Base-by-base conservation (phyloP, 306 rosid genomes). In the Luffa acutangula region DNA sequence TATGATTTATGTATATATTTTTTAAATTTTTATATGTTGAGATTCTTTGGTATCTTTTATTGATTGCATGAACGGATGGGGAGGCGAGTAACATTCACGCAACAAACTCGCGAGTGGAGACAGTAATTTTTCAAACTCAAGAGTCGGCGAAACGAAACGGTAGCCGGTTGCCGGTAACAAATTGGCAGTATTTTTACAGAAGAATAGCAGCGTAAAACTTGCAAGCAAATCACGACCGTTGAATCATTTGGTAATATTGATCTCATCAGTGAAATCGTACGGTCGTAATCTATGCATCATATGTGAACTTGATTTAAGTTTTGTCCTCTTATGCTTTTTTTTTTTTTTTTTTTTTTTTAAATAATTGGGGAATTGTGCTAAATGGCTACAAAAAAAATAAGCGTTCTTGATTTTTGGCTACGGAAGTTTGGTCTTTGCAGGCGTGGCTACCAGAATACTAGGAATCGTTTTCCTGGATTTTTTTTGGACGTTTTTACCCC, bases 281-380 rank as follows among this genome's bases (percentile, higher is more conserved):
- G 39, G 10, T 20, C 57, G 4, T 45, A 11, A 70, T 45, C 54
- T 20, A n/a, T 70, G 36, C 17, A 70, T 43, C 54, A 70, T 66
- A 83, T 81, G 37, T 67, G 21, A 63, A 48, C 82, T 5, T 31
- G 4, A 17, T 42, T 67, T 43, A 48, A 73, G 72, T 65, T 85
- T 86, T 79, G 82, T 86, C 87, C 81, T 78, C 43, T 25, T 31
- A 25, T 57, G 25, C 43, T 36, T 64, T 42, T 20, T 6, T 11
- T 15, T 34, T 17, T 25, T 25, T 25, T 25, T 25, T 25, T 25
- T 25, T 25, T 25, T 25, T 25, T 25, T 25, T 25, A 25, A 25
- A n/a, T n/a, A n/a, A n/a, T n/a, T n/a, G n/a, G n/a, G n/a, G n/a
- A n/a, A n/a, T n/a, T n/a, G n/a, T n/a, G n/a, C n/a, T n/a, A n/a